A percentile compares a stretch with the other conserved stretches of the same genome.
Conservation (phyloP, 768 basidiomycete genomes). For the Mycena haematopus region DNA sequence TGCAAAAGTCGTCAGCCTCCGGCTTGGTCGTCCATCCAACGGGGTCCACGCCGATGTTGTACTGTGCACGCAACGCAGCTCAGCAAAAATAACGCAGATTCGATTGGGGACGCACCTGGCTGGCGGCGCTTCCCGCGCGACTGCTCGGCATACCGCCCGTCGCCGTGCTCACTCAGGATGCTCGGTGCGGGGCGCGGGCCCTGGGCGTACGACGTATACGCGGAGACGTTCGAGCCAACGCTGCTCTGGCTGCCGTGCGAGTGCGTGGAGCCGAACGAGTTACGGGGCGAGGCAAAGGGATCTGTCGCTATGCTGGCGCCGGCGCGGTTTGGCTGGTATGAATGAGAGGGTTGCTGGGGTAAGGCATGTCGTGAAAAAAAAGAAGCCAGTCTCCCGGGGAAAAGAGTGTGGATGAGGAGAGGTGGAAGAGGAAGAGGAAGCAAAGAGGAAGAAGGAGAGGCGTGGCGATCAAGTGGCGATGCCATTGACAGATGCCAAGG, state of each 20-base stretch:
- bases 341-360: conserved; percentile 20
- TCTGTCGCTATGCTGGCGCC: conserved; percentile 9
- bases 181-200: conserved; percentile 19
- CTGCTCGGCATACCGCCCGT: conserved; percentile 18
- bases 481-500: conserved; percentile 18
- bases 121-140: conserved; percentile 10
- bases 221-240: conserved; percentile 13
- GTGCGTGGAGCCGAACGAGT: conserved; percentile 11
- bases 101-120: conserved; percentile 14
- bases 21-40: too few relatives aligned
- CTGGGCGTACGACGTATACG: conserved; percentile 12
- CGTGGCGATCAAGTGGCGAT: too few relatives aligned
- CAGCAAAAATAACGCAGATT: conserved; percentile 9
- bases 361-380: conserved; percentile 14
- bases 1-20: conserved; percentile 21
- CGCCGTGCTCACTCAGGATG: conserved; percentile 21
- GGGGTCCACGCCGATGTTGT: conserved; percentile 19
- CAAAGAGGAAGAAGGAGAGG: too few relatives aligned
- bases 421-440: conserved; percentile 3
- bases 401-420: conserved; percentile 10
- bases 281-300: conserved; percentile 19
- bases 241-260: conserved; percentile 14
- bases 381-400: conserved; percentile 17
- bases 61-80: conserved; percentile 6
- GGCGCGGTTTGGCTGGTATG: too few relatives aligned